Base-by-base conservation (phyloP, 179 eudicot genomes). In the Spinacia oleracea region DNA sequence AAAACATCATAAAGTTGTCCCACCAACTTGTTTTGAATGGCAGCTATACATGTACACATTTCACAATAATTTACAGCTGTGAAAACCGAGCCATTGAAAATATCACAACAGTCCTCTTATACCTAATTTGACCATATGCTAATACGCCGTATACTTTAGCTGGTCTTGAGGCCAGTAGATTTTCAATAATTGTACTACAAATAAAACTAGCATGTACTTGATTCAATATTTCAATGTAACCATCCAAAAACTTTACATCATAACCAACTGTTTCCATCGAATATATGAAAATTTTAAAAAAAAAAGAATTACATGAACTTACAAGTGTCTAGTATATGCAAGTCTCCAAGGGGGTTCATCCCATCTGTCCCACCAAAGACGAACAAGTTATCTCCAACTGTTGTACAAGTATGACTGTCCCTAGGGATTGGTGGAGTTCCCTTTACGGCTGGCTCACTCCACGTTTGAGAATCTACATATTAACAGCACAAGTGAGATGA, bases 291-390 rank as follows among this genome's bases (percentile, higher is more conserved):
- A n/a, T n/a, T n/a, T 46, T 58, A 56, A 43, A 38, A 60, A 7
- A 27, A 79, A 16, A 35, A 31, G 29, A 70, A 20, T 58, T 58
- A 40, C 73, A 34, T 12, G 35, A 76, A 91, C 97, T 92, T 86
- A 94, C 98, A 75, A 35, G 96, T 94, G 79, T 92, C 88, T 77
- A 94, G 81, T 67, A 92, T 65, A 77, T 90, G 89, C 91, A 94
- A 85, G 80, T 94, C 98, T 76, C 77, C 84, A 6, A 92, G 96
- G 9, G 96, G 90, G 10, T 80, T 85, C 74, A 74, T 78, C 77
- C 97, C 97, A 86, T 92, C 94, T 35, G 97, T 91, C 71, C 97
- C 98, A 56, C 98, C 98, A 80, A 92, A 92, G 65, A 92, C 89
- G 80, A 89, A 91, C 71, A 96, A 85, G 79, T 85, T 84, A 73